These are phyloP conservation scores for Buddleja alternifolia DNA, from an alignment of 257 asterid species.

Conservation along the genomic window DNA sequence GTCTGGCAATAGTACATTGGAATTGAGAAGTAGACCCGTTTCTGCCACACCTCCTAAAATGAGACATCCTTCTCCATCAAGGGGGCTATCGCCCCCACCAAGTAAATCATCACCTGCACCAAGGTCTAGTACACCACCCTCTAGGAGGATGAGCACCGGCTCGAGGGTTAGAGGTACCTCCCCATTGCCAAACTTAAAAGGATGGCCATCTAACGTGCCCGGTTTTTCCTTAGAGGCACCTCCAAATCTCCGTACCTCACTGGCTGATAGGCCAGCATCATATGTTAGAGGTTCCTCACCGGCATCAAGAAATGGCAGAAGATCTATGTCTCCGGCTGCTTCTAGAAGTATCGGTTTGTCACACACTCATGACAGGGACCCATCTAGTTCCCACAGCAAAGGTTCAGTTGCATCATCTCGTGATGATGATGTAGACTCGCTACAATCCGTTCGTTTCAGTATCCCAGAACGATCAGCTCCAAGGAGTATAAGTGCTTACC, in stretches of 20 bases:
- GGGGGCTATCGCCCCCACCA: slow-evolving; percentile 79
- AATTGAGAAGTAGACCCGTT: slow-evolving; percentile 70
- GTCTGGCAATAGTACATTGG: slow-evolving; percentile 53
- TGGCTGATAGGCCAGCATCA: slow-evolving; percentile 92
- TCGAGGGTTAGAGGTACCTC: slow-evolving; percentile 76
- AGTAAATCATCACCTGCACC: slow-evolving; percentile 61
- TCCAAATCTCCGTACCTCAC: slow-evolving; percentile 94
- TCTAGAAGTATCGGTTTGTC: slow-evolving; percentile 81
- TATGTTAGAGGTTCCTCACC: slow-evolving; percentile 97
- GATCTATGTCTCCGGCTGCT: slow-evolving; percentile 92
- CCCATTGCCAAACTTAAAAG: slow-evolving; percentile 83
- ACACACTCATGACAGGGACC: slow-evolving; percentile 76
- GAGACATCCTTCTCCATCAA: slow-evolving; percentile 58
- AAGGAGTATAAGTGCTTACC: slow-evolving; percentile 48
- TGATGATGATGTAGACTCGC: slow-evolving; percentile 84
- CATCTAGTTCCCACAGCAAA: slow-evolving; percentile 67
- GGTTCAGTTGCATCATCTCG: slow-evolving; percentile 90
- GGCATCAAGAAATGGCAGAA: slow-evolving; percentile 84
- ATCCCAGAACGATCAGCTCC: slow-evolving; percentile 57
- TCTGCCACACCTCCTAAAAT: slow-evolving; percentile 67
- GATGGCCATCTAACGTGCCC: slow-evolving; percentile 84
- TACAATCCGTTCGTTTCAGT: slow-evolving; percentile 61
- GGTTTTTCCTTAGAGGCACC: slow-evolving; percentile 92
- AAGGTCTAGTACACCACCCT: slow-evolving; percentile 67
- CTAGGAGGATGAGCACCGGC: slow-evolving; percentile 80